phyloP scores from a whole-genome alignment of 139 green algal genomes.

The Diplosphaera chodatii region DNA sequence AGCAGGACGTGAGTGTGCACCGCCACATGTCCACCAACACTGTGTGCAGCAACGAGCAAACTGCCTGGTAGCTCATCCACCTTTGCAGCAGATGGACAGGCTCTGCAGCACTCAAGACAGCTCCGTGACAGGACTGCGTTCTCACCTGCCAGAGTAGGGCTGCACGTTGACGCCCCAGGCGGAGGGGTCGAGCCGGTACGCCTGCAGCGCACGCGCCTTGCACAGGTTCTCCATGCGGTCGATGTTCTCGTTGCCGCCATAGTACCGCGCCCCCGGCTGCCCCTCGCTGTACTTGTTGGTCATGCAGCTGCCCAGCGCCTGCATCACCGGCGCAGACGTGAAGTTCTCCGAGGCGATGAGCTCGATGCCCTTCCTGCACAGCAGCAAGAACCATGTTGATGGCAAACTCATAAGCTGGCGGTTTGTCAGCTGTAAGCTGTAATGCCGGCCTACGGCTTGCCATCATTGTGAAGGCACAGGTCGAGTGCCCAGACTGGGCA shows the following conservation, averaged over 20 bases:
- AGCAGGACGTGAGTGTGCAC: background rate
- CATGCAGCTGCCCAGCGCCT: conserved; percentile 89
- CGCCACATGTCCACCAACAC: no score
- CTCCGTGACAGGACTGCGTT: no score
- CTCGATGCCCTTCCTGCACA: conserved; percentile 88
- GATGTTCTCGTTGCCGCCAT: conserved; percentile 95
- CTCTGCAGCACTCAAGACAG: no score
- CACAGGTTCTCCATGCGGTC: conserved; percentile 72
- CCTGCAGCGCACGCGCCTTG: conserved; percentile 62
- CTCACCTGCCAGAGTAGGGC: conserved; percentile 67
- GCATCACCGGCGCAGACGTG: conserved; percentile 87
- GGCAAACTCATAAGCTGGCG: background rate
- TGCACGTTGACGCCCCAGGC: conserved; percentile 87
- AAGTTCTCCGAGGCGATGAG: conserved; percentile 98
- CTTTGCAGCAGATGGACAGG: no score
- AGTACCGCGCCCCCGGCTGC: conserved; percentile 90
- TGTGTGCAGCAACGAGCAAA: no score
- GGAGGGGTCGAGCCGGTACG: conserved; percentile 56
- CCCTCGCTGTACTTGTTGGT: conserved; percentile 99
- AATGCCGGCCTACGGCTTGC: background rate
- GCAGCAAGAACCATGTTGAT: no score
- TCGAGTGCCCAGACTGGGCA: no score
- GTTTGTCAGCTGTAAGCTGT: background rate
- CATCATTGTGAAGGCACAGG: no score
- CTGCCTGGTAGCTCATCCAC: no score